Conservation (phyloP, 257 asterid genomes). For the Capsicum baccatum region DNA sequence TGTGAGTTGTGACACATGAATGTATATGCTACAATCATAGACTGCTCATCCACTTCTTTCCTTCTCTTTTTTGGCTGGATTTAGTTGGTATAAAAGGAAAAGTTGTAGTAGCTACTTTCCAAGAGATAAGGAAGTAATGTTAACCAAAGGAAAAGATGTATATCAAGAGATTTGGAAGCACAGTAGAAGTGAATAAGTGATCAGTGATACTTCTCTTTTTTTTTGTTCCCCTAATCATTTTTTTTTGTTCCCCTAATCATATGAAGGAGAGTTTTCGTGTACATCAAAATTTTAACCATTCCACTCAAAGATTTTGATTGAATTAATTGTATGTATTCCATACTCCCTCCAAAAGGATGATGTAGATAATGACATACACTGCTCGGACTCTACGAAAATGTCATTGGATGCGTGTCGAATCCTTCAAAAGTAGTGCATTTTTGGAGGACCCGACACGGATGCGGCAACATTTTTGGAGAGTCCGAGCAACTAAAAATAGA, state of each 20-base stretch:
- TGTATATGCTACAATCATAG: background rate
- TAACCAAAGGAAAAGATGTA: slow-evolving; percentile 17
- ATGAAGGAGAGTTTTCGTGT: background rate
- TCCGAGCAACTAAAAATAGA: too few species aligned
- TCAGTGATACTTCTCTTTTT: background rate
- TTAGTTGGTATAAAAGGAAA: background rate
- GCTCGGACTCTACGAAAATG: too few species aligned
- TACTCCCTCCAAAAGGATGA: background rate
- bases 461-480: too few species aligned
- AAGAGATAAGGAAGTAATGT: background rate
- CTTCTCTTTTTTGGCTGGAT: background rate
- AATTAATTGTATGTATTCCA: background rate
- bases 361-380: background rate
- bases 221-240: background rate
- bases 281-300: background rate
- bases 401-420: too few species aligned
- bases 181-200: background rate
- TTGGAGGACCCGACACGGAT: too few species aligned
- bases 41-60: background rate
- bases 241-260: background rate
- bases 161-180: background rate
- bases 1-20: background rate
- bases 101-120: background rate
- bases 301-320: background rate
- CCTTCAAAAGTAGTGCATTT: too few species aligned